Percentiles rank a stretch among this genome's conserved stretches.
Evolutionary conservation across 2,329 filamentous ascomycete genomes (phyloP).

Genomic region (Metarhizium album): DNA sequence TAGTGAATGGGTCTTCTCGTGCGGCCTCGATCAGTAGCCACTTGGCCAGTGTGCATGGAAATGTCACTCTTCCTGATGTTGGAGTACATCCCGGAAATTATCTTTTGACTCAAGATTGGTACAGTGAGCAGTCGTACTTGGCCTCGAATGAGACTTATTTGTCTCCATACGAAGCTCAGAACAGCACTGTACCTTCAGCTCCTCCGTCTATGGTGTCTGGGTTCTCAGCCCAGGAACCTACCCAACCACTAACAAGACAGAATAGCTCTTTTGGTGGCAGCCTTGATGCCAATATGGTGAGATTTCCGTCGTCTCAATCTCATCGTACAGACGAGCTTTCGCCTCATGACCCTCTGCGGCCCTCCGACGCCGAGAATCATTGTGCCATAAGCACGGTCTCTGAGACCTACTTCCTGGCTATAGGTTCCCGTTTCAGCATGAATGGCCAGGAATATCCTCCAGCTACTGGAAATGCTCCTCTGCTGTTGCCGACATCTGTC

Average conservation of each 20-base stretch:
- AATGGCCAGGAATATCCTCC: conserved; percentile 19
- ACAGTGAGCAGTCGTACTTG: conserved; percentile 16
- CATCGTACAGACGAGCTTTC: conserved; percentile 12
- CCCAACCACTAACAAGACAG: conserved; percentile 30
- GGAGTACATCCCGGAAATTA: conserved; percentile 30
- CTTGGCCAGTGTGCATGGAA: conserved; percentile 27
- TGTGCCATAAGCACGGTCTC: conserved; percentile 20
- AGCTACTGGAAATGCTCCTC: conserved; percentile 3
- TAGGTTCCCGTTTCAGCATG: conserved; percentile 25
- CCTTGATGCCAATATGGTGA: conserved; percentile 24
- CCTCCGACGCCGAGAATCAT: conserved; percentile 8
- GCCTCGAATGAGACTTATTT: conserved; percentile 14
- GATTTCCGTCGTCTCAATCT: conserved; percentile 27
- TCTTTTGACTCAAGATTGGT: conserved; percentile 19
- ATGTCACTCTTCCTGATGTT: conserved; percentile 18
- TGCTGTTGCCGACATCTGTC: neutral
- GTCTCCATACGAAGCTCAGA: conserved; percentile 13
- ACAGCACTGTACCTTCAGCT: conserved; percentile 22
- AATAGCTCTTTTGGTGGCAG: conserved; percentile 28
- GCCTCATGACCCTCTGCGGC: conserved; percentile 13
- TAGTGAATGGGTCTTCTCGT: conserved; percentile 20
- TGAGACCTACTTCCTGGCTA: conserved; percentile 21
- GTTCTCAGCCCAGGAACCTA: conserved; percentile 25
- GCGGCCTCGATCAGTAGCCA: conserved; percentile 20
- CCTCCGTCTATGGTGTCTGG: conserved; percentile 32